phyloP scores from a whole-genome alignment of 805 yeast species.

The Starmerella floricola region DNA sequence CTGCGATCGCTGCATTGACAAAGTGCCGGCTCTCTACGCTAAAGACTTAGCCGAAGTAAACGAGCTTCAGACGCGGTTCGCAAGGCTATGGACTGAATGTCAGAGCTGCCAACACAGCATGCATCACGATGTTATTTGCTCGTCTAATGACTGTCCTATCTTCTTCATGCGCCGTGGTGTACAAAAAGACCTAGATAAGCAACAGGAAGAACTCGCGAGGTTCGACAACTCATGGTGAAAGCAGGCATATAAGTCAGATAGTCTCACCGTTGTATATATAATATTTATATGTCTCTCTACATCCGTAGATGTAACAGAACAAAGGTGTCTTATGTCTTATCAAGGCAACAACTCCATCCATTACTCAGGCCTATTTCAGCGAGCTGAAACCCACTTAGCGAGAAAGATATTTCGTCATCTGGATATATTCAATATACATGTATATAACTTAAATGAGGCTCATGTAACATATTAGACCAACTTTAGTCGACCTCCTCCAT shows the following conservation, averaged over 20 bases:
- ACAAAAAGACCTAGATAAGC: conserved; percentile 55
- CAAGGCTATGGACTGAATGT: conserved; percentile 94
- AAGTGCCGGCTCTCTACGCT: conserved; percentile 70
- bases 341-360: too few species aligned
- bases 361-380: too few species aligned
- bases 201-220: conserved; percentile 45
- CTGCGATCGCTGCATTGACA: conserved; percentile 60
- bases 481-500: conserved; percentile 97
- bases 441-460: neutral
- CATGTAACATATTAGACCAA: neutral
- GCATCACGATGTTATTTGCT: conserved; percentile 90
- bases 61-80: conserved; percentile 66
- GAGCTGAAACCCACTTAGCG: too few species aligned
- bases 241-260: too few species aligned
- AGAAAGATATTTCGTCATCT: neutral
- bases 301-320: too few species aligned
- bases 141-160: conserved; percentile 93
- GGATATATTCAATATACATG: neutral
- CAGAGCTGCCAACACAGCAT: conserved; percentile 94
- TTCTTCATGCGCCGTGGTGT: conserved; percentile 91
- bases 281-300: neutral
- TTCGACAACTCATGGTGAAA: conserved; percentile 43
- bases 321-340: too few species aligned
- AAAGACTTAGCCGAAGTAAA: conserved; percentile 69
- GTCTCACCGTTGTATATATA: neutral